These are phyloP conservation scores for Penicillium capsulatum DNA, from an alignment of 2,329 filamentous ascomycete species.

Conservation along the genomic window DNA sequence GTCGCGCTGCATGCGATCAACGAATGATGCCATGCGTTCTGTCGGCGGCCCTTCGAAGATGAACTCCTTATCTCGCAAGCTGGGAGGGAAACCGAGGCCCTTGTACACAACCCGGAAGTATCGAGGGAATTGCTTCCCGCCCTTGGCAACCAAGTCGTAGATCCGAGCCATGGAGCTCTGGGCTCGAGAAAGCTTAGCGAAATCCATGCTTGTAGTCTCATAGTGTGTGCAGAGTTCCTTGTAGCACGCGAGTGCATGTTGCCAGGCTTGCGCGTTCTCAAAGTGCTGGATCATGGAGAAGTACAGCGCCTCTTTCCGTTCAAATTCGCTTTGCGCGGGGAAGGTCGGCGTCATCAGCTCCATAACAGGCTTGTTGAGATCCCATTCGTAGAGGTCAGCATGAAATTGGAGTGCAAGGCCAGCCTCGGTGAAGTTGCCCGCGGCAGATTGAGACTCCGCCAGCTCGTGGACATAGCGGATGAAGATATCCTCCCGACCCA, in stretches of 20 bases:
- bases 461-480: conserved; percentile 93
- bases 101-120: conserved; percentile 91
- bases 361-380: conserved; percentile 62
- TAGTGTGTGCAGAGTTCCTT: conserved; percentile 90
- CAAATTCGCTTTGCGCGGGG: conserved; percentile 79
- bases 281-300: conserved; percentile 94
- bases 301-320: conserved; percentile 86
- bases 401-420: conserved; percentile 85
- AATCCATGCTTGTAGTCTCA: conserved; percentile 84
- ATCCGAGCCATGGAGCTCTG: conserved; percentile 89
- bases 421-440: conserved; percentile 78
- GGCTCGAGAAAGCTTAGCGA: conserved; percentile 81
- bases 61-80: conserved; percentile 82
- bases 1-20: conserved; percentile 86
- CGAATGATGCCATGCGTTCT: conserved; percentile 76
- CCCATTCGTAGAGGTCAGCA: conserved; percentile 90
- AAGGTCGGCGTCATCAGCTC: conserved; percentile 70
- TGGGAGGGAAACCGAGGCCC: conserved; percentile 79
- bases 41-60: conserved; percentile 78
- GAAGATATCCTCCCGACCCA: conserved; percentile 96
- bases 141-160: conserved; percentile 81
- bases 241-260: conserved; percentile 80
- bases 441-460: conserved; percentile 68
- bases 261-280: conserved; percentile 92
- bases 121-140: conserved; percentile 70